Conservation (phyloP, 106 monocot species). For the Dendrobium catenatum region DNA sequence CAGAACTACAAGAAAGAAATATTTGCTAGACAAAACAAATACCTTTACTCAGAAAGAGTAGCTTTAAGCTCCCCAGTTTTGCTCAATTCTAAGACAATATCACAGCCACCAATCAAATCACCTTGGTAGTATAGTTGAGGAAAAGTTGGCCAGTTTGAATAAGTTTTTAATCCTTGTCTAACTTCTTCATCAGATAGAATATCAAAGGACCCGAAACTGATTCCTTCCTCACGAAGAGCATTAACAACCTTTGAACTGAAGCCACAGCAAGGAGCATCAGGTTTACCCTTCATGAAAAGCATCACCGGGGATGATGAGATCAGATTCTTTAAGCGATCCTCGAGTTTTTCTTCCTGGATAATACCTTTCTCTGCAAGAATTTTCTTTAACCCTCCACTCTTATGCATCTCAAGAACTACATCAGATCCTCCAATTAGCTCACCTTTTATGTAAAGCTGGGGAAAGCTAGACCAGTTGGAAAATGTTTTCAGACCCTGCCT, state of each 20-base stretch:
- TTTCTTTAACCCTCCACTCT: slow-evolving; percentile 68
- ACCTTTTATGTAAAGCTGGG: slow-evolving; percentile 81
- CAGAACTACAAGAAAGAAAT: neutral
- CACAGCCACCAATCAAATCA: slow-evolving; percentile 88
- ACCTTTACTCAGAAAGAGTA: slow-evolving; percentile 51
- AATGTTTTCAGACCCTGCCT: slow-evolving; percentile 68
- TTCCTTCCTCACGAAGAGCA: slow-evolving; percentile 62
- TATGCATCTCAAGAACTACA: slow-evolving; percentile 79
- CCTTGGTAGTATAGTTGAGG: slow-evolving; percentile 89
- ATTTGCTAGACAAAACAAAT: neutral
- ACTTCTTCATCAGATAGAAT: slow-evolving; percentile 88
- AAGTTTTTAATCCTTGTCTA: slow-evolving; percentile 82
- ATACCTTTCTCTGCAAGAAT: slow-evolving; percentile 55
- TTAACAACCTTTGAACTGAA: slow-evolving; percentile 90
- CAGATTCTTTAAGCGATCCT: slow-evolving; percentile 51
- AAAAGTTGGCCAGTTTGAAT: slow-evolving; percentile 93
- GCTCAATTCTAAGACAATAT: slow-evolving; percentile 74
- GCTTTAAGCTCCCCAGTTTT: slow-evolving; percentile 67
- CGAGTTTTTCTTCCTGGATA: slow-evolving; percentile 28
- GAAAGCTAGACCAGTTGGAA: slow-evolving; percentile 93
- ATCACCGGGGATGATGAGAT: slow-evolving; percentile 49
- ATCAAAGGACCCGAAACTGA: slow-evolving; percentile 74
- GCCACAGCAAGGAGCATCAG: slow-evolving; percentile 73
- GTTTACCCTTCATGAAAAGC: slow-evolving; percentile 93
- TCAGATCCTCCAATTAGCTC: slow-evolving; percentile 88